These are phyloP conservation scores for Macrotyloma uniflorum DNA, from an alignment of 306 rosid genomes.

Conservation along the genomic window DNA sequence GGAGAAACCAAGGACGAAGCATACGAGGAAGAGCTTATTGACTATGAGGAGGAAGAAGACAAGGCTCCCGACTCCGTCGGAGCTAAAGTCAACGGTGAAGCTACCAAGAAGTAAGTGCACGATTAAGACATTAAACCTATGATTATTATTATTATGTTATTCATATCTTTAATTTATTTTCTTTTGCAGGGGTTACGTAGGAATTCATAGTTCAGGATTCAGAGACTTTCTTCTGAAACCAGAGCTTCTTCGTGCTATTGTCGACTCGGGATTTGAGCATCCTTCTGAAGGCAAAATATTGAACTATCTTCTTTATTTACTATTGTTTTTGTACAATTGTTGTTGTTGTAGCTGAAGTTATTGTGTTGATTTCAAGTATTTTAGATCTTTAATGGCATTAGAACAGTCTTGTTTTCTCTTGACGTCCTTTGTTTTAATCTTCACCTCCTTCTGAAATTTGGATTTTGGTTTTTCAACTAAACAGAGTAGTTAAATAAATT, in stretches of 20 bases:
- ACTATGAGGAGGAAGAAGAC: constrained; percentile 96
- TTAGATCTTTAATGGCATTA: neutral
- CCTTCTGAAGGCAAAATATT: constrained; percentile 88
- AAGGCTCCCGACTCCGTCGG: constrained; percentile 83
- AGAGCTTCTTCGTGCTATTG: constrained; percentile 98
- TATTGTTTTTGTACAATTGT: too few species aligned
- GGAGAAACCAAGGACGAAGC: constrained; percentile 88
- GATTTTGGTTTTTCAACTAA: neutral
- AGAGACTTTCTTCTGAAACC: constrained; percentile 99
- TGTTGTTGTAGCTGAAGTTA: neutral
- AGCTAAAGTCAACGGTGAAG: constrained; percentile 88
- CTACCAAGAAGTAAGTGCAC: constrained; percentile 74
- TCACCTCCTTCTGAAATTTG: neutral
- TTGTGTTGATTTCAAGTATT: neutral
- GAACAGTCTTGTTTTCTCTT: neutral
- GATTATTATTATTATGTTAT: too few species aligned
- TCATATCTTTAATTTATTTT: neutral
- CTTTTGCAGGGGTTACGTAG: constrained; percentile 83
- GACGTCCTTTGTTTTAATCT: neutral
- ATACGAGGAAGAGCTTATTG: constrained; percentile 96
- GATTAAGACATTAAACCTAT: neutral
- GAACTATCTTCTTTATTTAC: too few species aligned
- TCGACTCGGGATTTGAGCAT: constrained; percentile 98
- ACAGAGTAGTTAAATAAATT: neutral
- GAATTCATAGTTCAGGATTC: constrained; percentile 99